Base-by-base conservation (phyloP, 2,329 filamentous ascomycete genomes). In the Hypomyces perniciosus region DNA sequence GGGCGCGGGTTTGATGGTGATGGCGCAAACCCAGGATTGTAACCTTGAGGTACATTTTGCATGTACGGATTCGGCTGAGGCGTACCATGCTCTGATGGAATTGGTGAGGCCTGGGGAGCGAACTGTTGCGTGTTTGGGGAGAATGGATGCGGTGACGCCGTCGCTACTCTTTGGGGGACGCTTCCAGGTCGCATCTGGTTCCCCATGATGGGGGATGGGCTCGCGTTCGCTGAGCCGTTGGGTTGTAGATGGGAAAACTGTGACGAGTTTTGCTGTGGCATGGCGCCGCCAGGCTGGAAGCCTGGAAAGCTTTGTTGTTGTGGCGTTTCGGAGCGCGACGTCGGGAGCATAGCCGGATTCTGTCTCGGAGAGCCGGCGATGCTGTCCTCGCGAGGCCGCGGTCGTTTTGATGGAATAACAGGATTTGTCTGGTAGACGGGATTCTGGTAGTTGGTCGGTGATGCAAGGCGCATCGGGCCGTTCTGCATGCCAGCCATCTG, bases 251-350 rank as follows among this genome's bases (percentile, higher is more conserved):
- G 91, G 55, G 89, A 83, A 65, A 92, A 95, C 63, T 86, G 85
- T 39, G 74, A 72, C 46, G 82, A 79, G 57, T 80, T 80, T 64
- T 80, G 81, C 62, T 78, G 79, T 44, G 76, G 76, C 67, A 84
- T 83, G 56, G 74, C 72, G 61, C 79, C 73, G 60, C 79, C 80
- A 54, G 77, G 79, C 64, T 85, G 87, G 67, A 85, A 92, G 57
- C 82, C 83, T 29, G 84, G 76, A 61, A 85, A 91, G 47, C 79
- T 78, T 56, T 83, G 79, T 65, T 92, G 88, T 62, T 90, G 88
- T 33, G 92, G 92, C 30, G 92, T 97, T 66, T 96, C 91, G 61
- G 92, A 92, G 69, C 92, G 88, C 70, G 92, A 95, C 27, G 82
- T 83, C 44, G 88, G 86, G 30, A 90, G 71, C 71, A 87, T 87